phyloP scores from a whole-genome alignment of 2,329 filamentous ascomycete genomes.

The Colletotrichum sublineola region DNA sequence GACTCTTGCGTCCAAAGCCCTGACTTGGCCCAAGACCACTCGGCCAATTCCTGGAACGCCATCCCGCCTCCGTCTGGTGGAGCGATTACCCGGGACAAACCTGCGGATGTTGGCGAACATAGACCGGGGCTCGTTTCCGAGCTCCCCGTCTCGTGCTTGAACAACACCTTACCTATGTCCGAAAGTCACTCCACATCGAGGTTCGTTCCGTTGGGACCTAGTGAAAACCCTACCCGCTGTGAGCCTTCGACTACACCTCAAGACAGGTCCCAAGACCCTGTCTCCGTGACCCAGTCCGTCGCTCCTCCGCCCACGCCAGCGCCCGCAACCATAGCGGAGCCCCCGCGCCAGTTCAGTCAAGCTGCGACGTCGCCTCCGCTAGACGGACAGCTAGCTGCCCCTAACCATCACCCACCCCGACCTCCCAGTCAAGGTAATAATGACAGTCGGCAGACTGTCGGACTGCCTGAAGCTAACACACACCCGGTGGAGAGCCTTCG shows the following conservation, averaged over 20 bases:
- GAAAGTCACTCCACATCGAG: not conserved
- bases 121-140: not conserved
- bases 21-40: not conserved
- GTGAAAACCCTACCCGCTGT: not conserved
- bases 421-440: not conserved
- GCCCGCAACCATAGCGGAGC: not conserved
- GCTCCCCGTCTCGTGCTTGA: not conserved
- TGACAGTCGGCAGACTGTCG: not conserved
- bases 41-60: not conserved
- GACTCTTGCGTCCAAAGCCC: slow-evolving; percentile 26
- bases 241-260: slow-evolving; percentile 7
- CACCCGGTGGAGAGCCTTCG: slow-evolving; percentile 1
- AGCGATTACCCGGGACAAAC: not conserved
- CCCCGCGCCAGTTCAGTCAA: not conserved
- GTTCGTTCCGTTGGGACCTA: not conserved
- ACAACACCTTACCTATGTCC: not conserved
- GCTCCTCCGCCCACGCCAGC: not conserved
- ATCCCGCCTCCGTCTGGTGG: not conserved
- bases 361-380: not conserved
- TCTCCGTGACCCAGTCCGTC: too few species aligned
- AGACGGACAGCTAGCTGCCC: not conserved
- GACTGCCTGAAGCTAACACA: not conserved
- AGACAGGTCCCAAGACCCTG: not conserved
- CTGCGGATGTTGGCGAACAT: not conserved
- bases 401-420: not conserved